These are phyloP conservation scores for Globisporangium heterothallicum DNA, from an alignment of 352 stramenopile genomes.

Conservation along the genomic window DNA sequence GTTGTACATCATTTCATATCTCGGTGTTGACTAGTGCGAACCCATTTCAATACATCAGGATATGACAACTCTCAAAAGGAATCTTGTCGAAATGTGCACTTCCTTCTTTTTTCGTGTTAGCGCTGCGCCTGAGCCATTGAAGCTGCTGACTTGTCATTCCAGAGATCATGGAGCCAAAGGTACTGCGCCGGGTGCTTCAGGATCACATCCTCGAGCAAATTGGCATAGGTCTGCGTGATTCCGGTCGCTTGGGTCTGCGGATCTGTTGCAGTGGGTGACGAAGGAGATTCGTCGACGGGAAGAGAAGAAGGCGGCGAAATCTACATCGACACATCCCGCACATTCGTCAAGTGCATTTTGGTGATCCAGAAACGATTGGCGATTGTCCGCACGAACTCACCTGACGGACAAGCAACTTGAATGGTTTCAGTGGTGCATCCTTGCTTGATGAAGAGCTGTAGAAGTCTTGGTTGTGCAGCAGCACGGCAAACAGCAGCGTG, in stretches of 20 bases:
- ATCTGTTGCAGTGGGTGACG: neutral
- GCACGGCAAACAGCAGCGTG: slow-evolving; percentile 37
- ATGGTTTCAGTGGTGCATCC: slow-evolving; percentile 25
- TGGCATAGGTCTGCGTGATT: slow-evolving; percentile 37
- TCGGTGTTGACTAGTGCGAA: no score
- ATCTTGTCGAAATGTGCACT: no score
- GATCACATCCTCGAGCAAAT: slow-evolving; percentile 28
- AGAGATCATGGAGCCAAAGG: slow-evolving; percentile 55
- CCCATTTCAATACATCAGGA: no score
- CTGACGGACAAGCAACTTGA: slow-evolving; percentile 32
- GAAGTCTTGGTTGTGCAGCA: slow-evolving; percentile 36
- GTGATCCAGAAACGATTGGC: no score
- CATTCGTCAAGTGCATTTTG: no score
- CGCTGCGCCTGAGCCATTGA: no score
- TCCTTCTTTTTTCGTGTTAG: no score
- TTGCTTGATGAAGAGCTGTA: slow-evolving; percentile 6
- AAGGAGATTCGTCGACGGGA: neutral
- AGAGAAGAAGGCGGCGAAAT: no score
- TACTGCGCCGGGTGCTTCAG: slow-evolving; percentile 34
- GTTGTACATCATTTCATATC: no score
- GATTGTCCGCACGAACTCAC: slow-evolving; percentile 14
- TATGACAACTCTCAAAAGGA: no score
- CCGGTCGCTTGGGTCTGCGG: slow-evolving; percentile 5
- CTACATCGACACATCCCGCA: no score
- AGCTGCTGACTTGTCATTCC: no score